Evolutionary conservation across 768 basidiomycete genomes (phyloP), one percentile per base, ranked within the genome.

Genomic region (Guyanaporus albipodus): DNA sequence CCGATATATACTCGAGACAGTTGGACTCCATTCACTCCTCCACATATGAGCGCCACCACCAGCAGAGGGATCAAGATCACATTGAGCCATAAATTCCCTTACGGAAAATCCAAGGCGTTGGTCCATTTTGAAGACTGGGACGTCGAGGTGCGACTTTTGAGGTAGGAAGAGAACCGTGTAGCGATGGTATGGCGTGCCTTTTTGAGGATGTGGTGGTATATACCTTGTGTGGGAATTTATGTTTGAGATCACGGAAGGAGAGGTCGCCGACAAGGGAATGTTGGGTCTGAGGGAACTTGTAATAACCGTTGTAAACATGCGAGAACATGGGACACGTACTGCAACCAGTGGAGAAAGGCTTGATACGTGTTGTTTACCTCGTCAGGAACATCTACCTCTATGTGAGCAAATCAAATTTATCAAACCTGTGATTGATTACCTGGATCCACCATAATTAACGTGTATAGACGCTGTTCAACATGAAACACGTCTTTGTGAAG

Each of bases 151-250:
- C 59, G 32, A 80, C 62, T 78, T 73, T 56, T 95, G 91, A 9
- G 80, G 83, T 38, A 94, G 74, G 23, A 95, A 70, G 23, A 95
- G 70, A 35, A 85, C 55, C 8, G 82, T 78, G 65, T 95, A 96
- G 51, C 95, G 91, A 68, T 99, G 95, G 67, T 90, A 92, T 0
- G 82, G 80, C 10, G 92, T 86, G 40, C 93, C 92, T 29, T 78
- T 78, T 62, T 91, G 87, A 4, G 95, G 95, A 55, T 96, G 92
- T 4, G 94, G 96, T 6, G 95, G 88, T 53, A 94, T 72, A 66
- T 94, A 97, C 21, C 70, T 69, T 6, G 85, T 87, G 62, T 88
- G 86, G 2, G 73, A 65, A 52, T 78, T 71, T 42, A 75, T 58
- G 29, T 73, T 58, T 4, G 67, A 55, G 42, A 80, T 71, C 11